Percentiles rank a stretch among this genome's conserved stretches.
Evolutionary conservation across 805 yeast genomes (phyloP).

Genomic region (Lipomyces yamadae): DNA sequence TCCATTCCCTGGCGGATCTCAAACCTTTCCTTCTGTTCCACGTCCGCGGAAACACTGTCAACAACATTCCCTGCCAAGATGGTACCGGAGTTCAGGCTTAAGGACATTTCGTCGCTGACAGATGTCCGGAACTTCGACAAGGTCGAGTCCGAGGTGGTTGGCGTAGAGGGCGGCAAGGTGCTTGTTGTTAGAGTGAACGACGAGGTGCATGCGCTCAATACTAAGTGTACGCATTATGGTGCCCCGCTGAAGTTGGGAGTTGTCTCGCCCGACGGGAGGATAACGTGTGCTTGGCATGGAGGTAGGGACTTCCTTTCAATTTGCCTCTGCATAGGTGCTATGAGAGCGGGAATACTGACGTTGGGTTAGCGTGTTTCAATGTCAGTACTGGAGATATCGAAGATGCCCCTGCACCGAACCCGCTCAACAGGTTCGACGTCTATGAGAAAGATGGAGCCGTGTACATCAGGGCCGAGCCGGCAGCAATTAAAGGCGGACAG

Average conservation of each 20-base stretch:
- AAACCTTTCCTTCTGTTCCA: not conserved
- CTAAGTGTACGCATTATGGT: constrained; percentile 20
- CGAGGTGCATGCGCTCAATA: constrained; percentile 1
- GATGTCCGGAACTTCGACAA: not conserved
- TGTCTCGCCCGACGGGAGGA: constrained; percentile 10
- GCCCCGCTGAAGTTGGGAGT: constrained; percentile 24
- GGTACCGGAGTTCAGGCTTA: not conserved
- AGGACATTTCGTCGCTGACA: constrained; percentile 1
- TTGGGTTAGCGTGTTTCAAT: constrained; percentile 13
- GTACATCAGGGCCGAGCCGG: constrained; percentile 14
- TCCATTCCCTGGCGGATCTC: not conserved
- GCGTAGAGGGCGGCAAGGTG: constrained; percentile 2
- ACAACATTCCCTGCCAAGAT: not conserved
- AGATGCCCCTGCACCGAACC: constrained; percentile 20
- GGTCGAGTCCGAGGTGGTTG: not conserved
- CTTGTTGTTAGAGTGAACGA: constrained; percentile 1
- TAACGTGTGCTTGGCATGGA: constrained; percentile 8
- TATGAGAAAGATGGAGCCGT: constrained; percentile 11
- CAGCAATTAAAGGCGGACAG: constrained; percentile 4
- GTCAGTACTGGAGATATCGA: constrained; percentile 19
- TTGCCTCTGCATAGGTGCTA: not conserved
- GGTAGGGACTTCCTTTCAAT: constrained; percentile 2
- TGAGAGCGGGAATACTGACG: constrained; percentile 6
- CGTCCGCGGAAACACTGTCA: not conserved
- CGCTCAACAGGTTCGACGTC: constrained; percentile 13